Evolutionary conservation across 2,329 filamentous ascomycete genomes (phyloP).

Genomic region (Tolypocladium inflatum): DNA sequence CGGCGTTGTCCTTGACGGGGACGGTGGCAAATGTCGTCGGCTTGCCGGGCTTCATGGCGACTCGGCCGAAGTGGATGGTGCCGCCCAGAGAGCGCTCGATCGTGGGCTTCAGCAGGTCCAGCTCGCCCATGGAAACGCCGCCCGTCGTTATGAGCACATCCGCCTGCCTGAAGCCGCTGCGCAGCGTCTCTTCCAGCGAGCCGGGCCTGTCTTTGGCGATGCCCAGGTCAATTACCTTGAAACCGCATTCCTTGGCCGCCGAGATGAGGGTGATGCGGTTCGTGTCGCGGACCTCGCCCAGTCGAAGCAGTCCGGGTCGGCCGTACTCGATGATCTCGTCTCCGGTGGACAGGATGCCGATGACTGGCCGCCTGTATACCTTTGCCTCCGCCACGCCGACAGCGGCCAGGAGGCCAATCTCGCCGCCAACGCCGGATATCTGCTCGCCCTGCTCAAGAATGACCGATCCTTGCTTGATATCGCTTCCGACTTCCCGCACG

Average conservation of each 20-base stretch:
- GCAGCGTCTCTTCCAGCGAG: conserved; percentile 66
- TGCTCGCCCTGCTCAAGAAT: conserved; percentile 71
- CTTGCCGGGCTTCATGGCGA: conserved; percentile 97
- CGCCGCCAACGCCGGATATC: conserved; percentile 81
- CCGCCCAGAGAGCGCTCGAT: conserved; percentile 85
- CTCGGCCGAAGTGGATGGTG: conserved; percentile 91
- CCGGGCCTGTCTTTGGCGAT: conserved; percentile 70
- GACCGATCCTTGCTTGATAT: conserved; percentile 58
- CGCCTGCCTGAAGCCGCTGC: conserved; percentile 60
- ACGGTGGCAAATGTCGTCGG: conserved; percentile 94
- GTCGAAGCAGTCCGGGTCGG: conserved; percentile 47
- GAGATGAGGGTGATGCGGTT: conserved; percentile 84
- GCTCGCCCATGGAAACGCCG: conserved; percentile 95
- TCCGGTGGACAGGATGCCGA: conserved; percentile 87
- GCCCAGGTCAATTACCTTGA: conserved; percentile 72
- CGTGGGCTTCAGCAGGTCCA: conserved; percentile 92
- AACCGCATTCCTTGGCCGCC: conserved; percentile 65
- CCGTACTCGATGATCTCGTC: conserved; percentile 83
- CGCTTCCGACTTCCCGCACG: conserved; percentile 82
- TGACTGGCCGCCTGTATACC: conserved; percentile 65
- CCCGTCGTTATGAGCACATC: conserved; percentile 88
- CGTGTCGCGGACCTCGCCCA: conserved; percentile 87
- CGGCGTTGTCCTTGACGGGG: conserved; percentile 50
- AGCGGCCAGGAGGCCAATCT: conserved; percentile 81
- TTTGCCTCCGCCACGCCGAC: conserved; percentile 65